Base-by-base conservation (phyloP, 2,329 filamentous ascomycete genomes). In the Clarireedia paspali region DNA sequence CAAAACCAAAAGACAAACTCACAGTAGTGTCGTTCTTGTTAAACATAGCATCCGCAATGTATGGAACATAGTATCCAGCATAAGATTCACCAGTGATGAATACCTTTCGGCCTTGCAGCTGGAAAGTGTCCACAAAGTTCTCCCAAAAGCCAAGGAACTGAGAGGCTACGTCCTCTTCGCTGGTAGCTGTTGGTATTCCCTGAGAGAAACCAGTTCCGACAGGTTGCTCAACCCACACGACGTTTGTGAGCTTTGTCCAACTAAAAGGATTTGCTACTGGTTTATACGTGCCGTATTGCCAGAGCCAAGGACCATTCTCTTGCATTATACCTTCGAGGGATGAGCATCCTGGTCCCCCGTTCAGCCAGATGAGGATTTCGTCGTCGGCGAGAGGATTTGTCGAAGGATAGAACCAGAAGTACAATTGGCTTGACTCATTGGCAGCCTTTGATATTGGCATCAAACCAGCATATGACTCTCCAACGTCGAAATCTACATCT, bases 61-160 rank as follows among this genome's bases (percentile, higher is more conserved):
- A 90, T 0, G 87, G 85, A 2, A 86, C 80, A 63, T 84, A 87
- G 63, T 74, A 71, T 15, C 87, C 87, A 0, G 81, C 86, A 63
- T 88, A 90, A 0, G 79, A 85, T 69, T 89, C 87, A 20, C 87
- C 89, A 0, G 86, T 78, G 56, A 94, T 80, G 69, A 87, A 92
- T 9, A 90, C 78, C 60, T 87, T 87, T 63, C 79, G 82, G 12
- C 79, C 78, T 20, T 87, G 77, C 64, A 89, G 74, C n/a, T 71
- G 74, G 62, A 91, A 91, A 0, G 83, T 83, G 36, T 88, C 75
- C 57, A 89, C 72, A 63, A 90, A 91, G 72, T 89, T 89, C 72
- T 85, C 84, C 77, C 84, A 91, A 72, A 90, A 94, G 50, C 85
- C 85, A 15, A 87, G 74, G 68, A 92, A 90, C 62, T 91, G 80